These are phyloP conservation scores for Fomitiporia mediterranea DNA, from an alignment of 1,284 basidiomycete genomes.

Conservation along the genomic window DNA sequence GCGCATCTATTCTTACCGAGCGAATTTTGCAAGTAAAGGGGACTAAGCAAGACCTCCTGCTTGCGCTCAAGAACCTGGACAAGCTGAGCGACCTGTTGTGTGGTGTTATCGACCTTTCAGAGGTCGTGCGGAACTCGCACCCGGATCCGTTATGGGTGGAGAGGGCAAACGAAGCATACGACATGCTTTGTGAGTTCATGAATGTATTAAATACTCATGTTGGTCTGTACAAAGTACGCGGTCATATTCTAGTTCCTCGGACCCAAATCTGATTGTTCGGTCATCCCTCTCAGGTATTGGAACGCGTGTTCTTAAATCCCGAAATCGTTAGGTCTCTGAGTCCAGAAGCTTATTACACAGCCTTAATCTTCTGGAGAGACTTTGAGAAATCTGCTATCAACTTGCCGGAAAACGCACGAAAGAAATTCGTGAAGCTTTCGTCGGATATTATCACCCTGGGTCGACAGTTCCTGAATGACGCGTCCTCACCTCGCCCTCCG, in stretches of 20 bases:
- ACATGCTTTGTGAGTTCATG: slow-evolving; percentile 94
- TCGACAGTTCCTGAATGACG: slow-evolving; percentile 76
- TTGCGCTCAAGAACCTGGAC: slow-evolving; percentile 92
- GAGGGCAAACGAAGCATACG: slow-evolving; percentile 85
- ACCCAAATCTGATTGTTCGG: slow-evolving; percentile 9
- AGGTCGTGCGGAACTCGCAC: slow-evolving; percentile 90
- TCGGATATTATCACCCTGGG: slow-evolving; percentile 90
- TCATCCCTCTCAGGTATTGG: slow-evolving; percentile 47
- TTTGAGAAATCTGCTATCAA: slow-evolving; percentile 98
- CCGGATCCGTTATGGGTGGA: slow-evolving; percentile 82
- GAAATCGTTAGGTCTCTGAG: slow-evolving; percentile 56
- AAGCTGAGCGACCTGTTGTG: slow-evolving; percentile 93
- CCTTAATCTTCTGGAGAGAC: slow-evolving; percentile 91
- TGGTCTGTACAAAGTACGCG: slow-evolving; percentile 83
- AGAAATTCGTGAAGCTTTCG: slow-evolving; percentile 86
- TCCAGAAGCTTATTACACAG: slow-evolving; percentile 75
- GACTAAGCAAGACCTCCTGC: slow-evolving; percentile 66
- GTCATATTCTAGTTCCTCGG: not conserved
- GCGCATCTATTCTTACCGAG: slow-evolving; percentile 70
- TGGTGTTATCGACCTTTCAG: slow-evolving; percentile 94
- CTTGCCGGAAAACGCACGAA: slow-evolving; percentile 72
- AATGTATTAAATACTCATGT: slow-evolving; percentile 95
- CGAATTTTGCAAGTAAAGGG: slow-evolving; percentile 65
- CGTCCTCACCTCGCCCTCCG: slow-evolving; percentile 55
- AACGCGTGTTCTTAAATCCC: slow-evolving; percentile 57